Evolutionary conservation across 148 eudicot genomes (phyloP).

Genomic region (Nepenthes gracilis): DNA sequence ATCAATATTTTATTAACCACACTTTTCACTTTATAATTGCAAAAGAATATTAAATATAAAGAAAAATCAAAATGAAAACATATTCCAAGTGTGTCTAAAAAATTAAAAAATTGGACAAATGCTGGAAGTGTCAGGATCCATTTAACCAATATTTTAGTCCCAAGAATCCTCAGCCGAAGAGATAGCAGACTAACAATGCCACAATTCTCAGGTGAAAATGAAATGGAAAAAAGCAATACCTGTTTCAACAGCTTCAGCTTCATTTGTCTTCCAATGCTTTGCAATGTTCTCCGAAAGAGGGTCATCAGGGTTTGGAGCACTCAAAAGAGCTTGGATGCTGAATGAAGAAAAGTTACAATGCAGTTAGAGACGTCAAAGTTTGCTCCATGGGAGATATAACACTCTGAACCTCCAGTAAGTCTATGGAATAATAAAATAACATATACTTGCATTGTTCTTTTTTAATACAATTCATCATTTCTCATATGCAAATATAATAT

Average conservation of each 20-base stretch:
- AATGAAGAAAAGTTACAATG: conserved; percentile 4
- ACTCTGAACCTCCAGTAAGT: too few relatives aligned
- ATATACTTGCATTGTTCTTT: background rate
- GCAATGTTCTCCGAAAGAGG: conserved; percentile 77
- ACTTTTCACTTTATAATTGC: too few relatives aligned
- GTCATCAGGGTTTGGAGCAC: conserved; percentile 80
- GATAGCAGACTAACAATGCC: too few relatives aligned
- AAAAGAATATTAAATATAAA: too few relatives aligned
- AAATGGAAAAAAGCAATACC: conserved; percentile 16
- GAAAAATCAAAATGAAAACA: too few relatives aligned
- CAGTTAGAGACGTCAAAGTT: background rate
- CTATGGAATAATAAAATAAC: too few relatives aligned
- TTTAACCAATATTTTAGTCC: too few relatives aligned
- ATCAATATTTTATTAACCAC: too few relatives aligned
- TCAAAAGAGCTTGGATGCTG: conserved; percentile 72
- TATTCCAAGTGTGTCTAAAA: too few relatives aligned
- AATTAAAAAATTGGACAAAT: too few relatives aligned
- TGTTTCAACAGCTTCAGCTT: conserved; percentile 66
- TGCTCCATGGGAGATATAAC: background rate
- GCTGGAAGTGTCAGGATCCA: too few relatives aligned
- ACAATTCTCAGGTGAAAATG: background rate
- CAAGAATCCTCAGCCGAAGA: too few relatives aligned
- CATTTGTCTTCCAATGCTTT: conserved; percentile 71
- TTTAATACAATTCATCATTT: background rate
- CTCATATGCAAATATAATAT: background rate